A percentile compares a stretch with the other conserved stretches of the same genome.
These are phyloP conservation scores for Ramalina peruviana DNA, from an alignment of 495 filamentous ascomycete species.

Conservation along the genomic window DNA sequence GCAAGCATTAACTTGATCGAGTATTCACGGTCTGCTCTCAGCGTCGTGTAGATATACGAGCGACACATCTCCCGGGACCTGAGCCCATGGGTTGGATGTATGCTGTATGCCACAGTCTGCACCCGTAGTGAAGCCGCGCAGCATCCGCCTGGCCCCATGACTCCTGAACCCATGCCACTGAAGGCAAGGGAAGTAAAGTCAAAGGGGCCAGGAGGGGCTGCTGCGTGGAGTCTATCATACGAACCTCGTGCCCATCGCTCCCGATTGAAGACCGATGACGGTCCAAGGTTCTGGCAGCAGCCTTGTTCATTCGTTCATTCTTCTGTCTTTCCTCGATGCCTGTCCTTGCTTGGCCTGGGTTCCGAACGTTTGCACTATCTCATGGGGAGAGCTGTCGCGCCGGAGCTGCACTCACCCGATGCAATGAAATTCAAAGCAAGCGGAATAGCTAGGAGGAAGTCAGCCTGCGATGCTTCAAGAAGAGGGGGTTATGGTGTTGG, in stretches of 20 bases:
- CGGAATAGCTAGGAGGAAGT: conserved; percentile 41
- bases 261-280: neutral
- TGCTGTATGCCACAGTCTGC: conserved; percentile 41
- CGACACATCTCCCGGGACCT: conserved; percentile 15
- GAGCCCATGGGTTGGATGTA: conserved; percentile 31
- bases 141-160: conserved; percentile 3
- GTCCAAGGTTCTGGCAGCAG: neutral
- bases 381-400: too few species aligned
- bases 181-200: neutral
- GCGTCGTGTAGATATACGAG: conserved; percentile 41
- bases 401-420: conserved; percentile 52
- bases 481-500: neutral
- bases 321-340: neutral
- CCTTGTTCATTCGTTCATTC: neutral
- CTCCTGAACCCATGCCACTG: conserved; percentile 6
- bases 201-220: neutral
- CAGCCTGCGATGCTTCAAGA: conserved; percentile 4
- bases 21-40: conserved; percentile 85
- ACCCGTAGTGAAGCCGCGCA: conserved; percentile 77
- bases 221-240: conserved; percentile 25
- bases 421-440: conserved; percentile 72
- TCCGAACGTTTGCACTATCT: neutral
- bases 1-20: conserved; percentile 95
- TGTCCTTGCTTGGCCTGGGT: conserved; percentile 2
- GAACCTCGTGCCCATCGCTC: conserved; percentile 29